These are phyloP conservation scores for Lactarius pseudohatsudake DNA, from an alignment of 768 basidiomycete species.

Conservation along the genomic window DNA sequence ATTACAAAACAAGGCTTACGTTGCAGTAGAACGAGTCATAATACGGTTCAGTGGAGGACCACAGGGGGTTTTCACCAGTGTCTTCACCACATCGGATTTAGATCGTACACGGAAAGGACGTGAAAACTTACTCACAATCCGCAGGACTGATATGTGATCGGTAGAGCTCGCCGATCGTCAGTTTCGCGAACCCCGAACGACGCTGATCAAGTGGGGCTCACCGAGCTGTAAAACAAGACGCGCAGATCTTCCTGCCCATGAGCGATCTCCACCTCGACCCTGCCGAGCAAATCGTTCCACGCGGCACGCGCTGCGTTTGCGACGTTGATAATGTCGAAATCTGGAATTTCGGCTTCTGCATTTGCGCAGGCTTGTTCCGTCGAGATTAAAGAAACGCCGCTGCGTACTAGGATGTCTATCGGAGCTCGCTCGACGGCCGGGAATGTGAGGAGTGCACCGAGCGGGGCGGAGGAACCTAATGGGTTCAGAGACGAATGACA, in stretches of 20 bases:
- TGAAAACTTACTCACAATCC: conserved; percentile 48
- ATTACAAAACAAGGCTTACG: conserved; percentile 37
- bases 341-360: conserved; percentile 59
- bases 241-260: conserved; percentile 47
- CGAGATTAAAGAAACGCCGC: conserved; percentile 66
- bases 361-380: conserved; percentile 58
- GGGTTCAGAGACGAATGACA: background rate
- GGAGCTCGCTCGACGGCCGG: background rate
- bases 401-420: conserved; percentile 55
- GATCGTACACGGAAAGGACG: background rate
- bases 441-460: conserved; percentile 36
- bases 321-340: conserved; percentile 55
- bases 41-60: conserved; percentile 65
- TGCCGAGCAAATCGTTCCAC: conserved; percentile 59
- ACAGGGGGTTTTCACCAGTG: conserved; percentile 62
- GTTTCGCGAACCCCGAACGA: background rate
- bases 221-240: conserved; percentile 60
- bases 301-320: conserved; percentile 42
- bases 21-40: conserved; percentile 71
- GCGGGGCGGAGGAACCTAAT: conserved; percentile 48
- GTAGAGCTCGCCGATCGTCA: conserved; percentile 44
- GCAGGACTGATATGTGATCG: conserved; percentile 63
- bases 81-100: conserved; percentile 38
- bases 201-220: conserved; percentile 30
- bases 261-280: conserved; percentile 49